A percentile compares a stretch with the other conserved stretches of the same genome.
These are phyloP conservation scores for Alnus rubra DNA, from an alignment of 306 rosid genomes.

Conservation along the genomic window DNA sequence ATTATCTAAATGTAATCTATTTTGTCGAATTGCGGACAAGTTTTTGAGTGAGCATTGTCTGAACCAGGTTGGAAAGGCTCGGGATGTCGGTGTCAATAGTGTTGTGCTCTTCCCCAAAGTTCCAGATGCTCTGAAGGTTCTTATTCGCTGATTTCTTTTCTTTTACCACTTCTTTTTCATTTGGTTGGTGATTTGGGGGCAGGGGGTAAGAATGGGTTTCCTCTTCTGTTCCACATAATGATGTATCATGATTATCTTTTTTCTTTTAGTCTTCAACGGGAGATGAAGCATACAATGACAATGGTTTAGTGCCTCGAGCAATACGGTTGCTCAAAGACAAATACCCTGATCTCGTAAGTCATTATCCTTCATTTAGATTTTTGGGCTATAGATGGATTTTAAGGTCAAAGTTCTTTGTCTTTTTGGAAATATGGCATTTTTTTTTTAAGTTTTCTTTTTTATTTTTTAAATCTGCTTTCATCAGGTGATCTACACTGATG, in stretches of 20 bases:
- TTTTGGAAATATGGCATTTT: constrained; percentile 23
- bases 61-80: constrained; percentile 81
- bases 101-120: constrained; percentile 91
- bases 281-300: constrained; percentile 85
- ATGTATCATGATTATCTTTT: constrained; percentile 33
- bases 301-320: constrained; percentile 91
- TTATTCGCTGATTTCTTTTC: constrained; percentile 21
- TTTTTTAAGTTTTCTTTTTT: not conserved
- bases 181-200: not conserved
- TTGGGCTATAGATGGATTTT: constrained; percentile 18
- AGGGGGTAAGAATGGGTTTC: not conserved
- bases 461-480: constrained; percentile 6
- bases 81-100: constrained; percentile 90
- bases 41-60: constrained; percentile 28
- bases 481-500: constrained; percentile 92
- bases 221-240: constrained; percentile 16
- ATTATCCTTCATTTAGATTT: not conserved
- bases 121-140: constrained; percentile 92
- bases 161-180: not conserved
- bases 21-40: not conserved
- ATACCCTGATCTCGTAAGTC: constrained; percentile 92
- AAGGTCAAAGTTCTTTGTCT: not conserved
- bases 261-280: constrained; percentile 69
- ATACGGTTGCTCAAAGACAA: constrained; percentile 87
- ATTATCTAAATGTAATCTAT: not conserved